Conservation (phyloP, 2,329 filamentous ascomycete genomes). For the Paraphoma sp. region DNA sequence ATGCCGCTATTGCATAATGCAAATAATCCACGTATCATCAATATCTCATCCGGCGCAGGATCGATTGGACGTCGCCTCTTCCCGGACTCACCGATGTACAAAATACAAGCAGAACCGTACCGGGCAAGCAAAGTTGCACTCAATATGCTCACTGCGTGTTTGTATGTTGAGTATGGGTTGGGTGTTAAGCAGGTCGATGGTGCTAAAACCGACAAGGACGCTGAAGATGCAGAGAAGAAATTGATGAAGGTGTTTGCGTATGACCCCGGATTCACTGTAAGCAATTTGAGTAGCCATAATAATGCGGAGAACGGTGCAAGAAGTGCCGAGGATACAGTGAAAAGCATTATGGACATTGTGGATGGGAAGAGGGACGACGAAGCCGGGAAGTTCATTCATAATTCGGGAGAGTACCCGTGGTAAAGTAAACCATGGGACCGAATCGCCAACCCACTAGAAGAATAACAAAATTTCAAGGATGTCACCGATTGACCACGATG, state of each 20-base stretch:
- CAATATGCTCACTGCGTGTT: conserved; percentile 47
- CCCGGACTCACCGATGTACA: conserved; percentile 32
- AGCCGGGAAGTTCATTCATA: conserved; percentile 39
- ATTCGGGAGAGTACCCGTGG: conserved; percentile 41
- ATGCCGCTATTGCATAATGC: conserved; percentile 25
- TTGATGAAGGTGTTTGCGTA: conserved; percentile 48
- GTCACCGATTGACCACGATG: no score
- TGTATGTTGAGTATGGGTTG: conserved; percentile 37
- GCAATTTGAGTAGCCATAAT: conserved; percentile 42
- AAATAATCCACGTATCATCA: conserved; percentile 39
- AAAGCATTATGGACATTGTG: conserved; percentile 45
- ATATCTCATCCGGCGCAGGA: conserved; percentile 45
- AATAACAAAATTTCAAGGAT: no score
- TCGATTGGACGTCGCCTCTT: conserved; percentile 40
- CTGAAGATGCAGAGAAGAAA: conserved; percentile 9
- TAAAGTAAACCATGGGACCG: conserved; percentile 12
- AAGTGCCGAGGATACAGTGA: conserved; percentile 39
- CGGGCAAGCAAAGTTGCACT: conserved; percentile 48
- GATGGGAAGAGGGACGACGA: conserved; percentile 48
- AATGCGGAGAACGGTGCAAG: conserved; percentile 45
- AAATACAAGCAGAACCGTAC: conserved; percentile 37
- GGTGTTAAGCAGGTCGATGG: conserved; percentile 14
- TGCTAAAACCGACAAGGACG: neutral
- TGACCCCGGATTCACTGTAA: conserved; percentile 48
- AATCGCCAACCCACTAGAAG: neutral